phyloP scores from a whole-genome alignment of 306 rosid genomes.

The Mucuna pruriens region DNA sequence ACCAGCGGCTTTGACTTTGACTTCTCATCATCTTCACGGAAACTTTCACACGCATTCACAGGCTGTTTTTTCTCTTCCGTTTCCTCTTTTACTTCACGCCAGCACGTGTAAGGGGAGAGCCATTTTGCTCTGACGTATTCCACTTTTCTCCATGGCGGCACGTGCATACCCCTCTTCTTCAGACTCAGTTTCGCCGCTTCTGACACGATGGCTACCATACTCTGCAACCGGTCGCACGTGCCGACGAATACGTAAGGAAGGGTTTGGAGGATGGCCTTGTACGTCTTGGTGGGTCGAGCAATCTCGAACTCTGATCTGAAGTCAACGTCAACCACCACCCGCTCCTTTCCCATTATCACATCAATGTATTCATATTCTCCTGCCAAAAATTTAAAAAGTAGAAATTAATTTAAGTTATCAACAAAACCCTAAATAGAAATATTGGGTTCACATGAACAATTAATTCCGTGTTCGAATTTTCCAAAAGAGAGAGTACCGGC shows the following conservation, averaged over 20 bases:
- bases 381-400: background rate
- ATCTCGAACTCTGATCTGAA: slow-evolving; percentile 86
- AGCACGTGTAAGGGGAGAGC: slow-evolving; percentile 60
- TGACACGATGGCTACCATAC: slow-evolving; percentile 58
- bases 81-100: slow-evolving; percentile 10
- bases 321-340: slow-evolving; percentile 66
- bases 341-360: slow-evolving; percentile 58
- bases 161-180: slow-evolving; percentile 70
- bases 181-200: slow-evolving; percentile 84
- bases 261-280: slow-evolving; percentile 65
- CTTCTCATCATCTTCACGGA: slow-evolving; percentile 12
- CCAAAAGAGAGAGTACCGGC: slow-evolving; percentile 55
- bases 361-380: slow-evolving; percentile 85
- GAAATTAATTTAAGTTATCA: background rate
- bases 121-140: slow-evolving; percentile 77
- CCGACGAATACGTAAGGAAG: slow-evolving; percentile 74
- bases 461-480: background rate
- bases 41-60: background rate
- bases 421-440: no score
- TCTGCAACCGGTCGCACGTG: slow-evolving; percentile 59
- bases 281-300: slow-evolving; percentile 73
- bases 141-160: slow-evolving; percentile 84
- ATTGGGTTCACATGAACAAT: background rate
- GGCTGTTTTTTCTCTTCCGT: background rate
- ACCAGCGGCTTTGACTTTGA: slow-evolving; percentile 21